Conservation (phyloP, 108 stramenopile genomes). For the Fistulifera pelliculosa region DNA sequence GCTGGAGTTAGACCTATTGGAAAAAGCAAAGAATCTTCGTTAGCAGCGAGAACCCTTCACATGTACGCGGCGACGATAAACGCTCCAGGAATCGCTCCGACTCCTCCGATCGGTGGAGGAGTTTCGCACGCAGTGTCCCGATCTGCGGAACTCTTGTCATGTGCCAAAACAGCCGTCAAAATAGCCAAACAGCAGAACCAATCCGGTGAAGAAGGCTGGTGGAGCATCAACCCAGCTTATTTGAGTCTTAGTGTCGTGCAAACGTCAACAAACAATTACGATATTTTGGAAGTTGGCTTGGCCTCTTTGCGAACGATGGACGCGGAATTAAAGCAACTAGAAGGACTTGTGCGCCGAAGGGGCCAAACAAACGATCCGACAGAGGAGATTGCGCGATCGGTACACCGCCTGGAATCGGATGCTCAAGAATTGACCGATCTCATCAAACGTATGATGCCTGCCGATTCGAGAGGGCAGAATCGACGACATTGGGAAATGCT, state of each 20-base stretch:
- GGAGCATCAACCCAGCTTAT: not conserved
- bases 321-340: slow-evolving; percentile 37
- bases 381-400: slow-evolving; percentile 38
- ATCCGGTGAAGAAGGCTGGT: not conserved
- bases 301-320: slow-evolving; percentile 55
- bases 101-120: too few species aligned
- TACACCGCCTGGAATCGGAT: slow-evolving; percentile 51
- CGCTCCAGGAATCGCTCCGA: too few species aligned
- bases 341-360: slow-evolving; percentile 53
- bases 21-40: too few species aligned
- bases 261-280: slow-evolving; percentile 8
- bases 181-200: slow-evolving; percentile 33
- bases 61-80: too few species aligned
- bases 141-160: slow-evolving; percentile 62
- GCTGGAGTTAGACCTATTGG: too few species aligned
- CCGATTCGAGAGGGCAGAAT: slow-evolving; percentile 31
- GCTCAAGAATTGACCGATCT: slow-evolving; percentile 52
- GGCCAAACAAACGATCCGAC: slow-evolving; percentile 86
- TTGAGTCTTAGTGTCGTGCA: slow-evolving; percentile 44
- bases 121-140: slow-evolving; percentile 32
- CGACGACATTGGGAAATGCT: slow-evolving; percentile 58
- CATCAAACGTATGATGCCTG: slow-evolving; percentile 10
- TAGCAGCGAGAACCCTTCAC: too few species aligned
- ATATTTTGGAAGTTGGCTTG: slow-evolving; percentile 47
- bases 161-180: slow-evolving; percentile 66